A percentile compares a stretch with the other conserved stretches of the same genome.
These are phyloP conservation scores for Cercospora zeae-maydis DNA, from an alignment of 2,329 filamentous ascomycete genomes.

Conservation along the genomic window DNA sequence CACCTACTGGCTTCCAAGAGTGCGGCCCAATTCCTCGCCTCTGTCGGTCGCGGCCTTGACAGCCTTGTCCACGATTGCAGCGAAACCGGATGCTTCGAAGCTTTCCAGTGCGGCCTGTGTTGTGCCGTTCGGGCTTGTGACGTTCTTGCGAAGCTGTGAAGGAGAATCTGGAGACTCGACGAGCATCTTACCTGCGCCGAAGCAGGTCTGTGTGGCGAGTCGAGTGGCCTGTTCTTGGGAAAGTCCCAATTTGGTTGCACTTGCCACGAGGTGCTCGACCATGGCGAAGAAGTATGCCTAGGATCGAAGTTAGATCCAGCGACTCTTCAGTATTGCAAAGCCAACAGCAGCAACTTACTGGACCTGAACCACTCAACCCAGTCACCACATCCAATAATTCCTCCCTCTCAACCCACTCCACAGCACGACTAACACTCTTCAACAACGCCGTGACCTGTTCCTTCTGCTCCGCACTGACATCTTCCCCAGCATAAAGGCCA, in stretches of 20 bases:
- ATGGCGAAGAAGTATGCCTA: slow-evolving; percentile 24
- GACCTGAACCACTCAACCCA: slow-evolving; percentile 28
- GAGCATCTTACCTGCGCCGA: slow-evolving; percentile 32
- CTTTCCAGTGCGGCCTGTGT: slow-evolving; percentile 31
- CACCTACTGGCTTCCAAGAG: slow-evolving; percentile 27
- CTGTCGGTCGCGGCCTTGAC: slow-evolving; percentile 29
- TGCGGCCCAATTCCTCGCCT: slow-evolving; percentile 27
- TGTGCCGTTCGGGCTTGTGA: slow-evolving; percentile 32
- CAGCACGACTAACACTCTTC: slow-evolving; percentile 27
- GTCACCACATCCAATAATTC: slow-evolving; percentile 31
- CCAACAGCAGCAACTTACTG: slow-evolving; percentile 18
- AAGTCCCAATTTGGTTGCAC: slow-evolving; percentile 26
- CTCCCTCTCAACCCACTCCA: slow-evolving; percentile 30
- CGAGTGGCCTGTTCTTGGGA: slow-evolving; percentile 28
- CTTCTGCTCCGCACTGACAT: slow-evolving; percentile 25
- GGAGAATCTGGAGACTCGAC: slow-evolving; percentile 26
- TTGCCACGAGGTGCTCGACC: slow-evolving; percentile 31
- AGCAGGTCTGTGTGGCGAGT: slow-evolving; percentile 30
- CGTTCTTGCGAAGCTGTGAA: slow-evolving; percentile 30
- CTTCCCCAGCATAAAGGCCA: slow-evolving; percentile 27
- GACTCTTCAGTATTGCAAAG: not conserved
- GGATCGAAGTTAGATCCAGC: not conserved
- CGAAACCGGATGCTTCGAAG: slow-evolving; percentile 28
- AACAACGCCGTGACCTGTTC: slow-evolving; percentile 25
- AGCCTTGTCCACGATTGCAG: slow-evolving; percentile 28